Evolutionary conservation across 2,329 filamentous ascomycete genomes (phyloP).

Genomic region (Fusarium neocosmosporiellum): DNA sequence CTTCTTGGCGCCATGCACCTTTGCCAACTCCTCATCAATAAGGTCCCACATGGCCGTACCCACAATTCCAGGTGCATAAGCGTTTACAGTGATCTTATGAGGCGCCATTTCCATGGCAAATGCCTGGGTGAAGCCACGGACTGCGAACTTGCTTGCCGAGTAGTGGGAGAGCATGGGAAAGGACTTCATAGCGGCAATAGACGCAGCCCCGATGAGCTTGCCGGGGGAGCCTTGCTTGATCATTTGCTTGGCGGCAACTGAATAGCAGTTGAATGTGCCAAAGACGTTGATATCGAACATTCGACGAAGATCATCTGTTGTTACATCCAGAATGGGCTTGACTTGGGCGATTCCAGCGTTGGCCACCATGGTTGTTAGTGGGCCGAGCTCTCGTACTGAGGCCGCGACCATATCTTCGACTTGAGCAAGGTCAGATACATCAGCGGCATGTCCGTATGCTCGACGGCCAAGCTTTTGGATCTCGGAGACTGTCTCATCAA

Average conservation of each 20-base stretch:
- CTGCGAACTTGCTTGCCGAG: conserved; percentile 73
- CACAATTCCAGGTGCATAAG: conserved; percentile 75
- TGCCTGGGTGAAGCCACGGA: conserved; percentile 72
- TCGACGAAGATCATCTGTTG: conserved; percentile 64
- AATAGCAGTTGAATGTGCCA: conserved; percentile 74
- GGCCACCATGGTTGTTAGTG: conserved; percentile 61
- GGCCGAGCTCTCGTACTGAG: conserved; percentile 64
- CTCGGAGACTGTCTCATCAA: conserved; percentile 64
- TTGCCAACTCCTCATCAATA: conserved; percentile 66
- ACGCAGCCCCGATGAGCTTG: conserved; percentile 66
- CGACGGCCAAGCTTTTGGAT: conserved; percentile 64
- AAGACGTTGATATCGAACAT: conserved; percentile 75
- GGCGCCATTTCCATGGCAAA: conserved; percentile 74
- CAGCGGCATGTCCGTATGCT: conserved; percentile 66
- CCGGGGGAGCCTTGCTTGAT: conserved; percentile 66
- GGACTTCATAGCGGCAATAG: conserved; percentile 70
- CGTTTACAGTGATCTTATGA: conserved; percentile 74
- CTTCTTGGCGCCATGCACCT: conserved; percentile 60
- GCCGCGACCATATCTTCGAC: conserved; percentile 63
- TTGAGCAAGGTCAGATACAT: conserved; percentile 67
- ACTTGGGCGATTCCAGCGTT: conserved; percentile 73
- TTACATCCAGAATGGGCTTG: conserved; percentile 65
- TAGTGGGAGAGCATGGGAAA: conserved; percentile 71
- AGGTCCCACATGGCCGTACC: conserved; percentile 76
- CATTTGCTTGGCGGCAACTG: conserved; percentile 71